These are phyloP conservation scores for Debaryomyces sp. DNA, from an alignment of 1,139 yeast genomes.

Conservation along the genomic window DNA sequence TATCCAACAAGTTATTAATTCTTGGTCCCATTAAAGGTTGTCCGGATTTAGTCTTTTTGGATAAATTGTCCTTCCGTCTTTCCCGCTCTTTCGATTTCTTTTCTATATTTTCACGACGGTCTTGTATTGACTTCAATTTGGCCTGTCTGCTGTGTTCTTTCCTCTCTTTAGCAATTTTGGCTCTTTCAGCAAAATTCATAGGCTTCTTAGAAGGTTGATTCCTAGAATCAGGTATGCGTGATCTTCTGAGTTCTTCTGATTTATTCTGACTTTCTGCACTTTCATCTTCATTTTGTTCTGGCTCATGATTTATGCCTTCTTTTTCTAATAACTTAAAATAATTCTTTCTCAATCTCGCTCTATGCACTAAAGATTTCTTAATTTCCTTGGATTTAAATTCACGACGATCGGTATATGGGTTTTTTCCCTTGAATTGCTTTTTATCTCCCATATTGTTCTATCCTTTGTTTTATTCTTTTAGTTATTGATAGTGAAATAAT, in stretches of 20 bases:
- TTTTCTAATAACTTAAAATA: slow-evolving; percentile 79
- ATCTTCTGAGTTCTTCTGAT: slow-evolving; percentile 1
- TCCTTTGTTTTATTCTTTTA: background rate
- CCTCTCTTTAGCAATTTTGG: slow-evolving; percentile 46
- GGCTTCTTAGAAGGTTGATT: slow-evolving; percentile 16
- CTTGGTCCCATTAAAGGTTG: slow-evolving; percentile 94
- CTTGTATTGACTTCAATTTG: slow-evolving; percentile 30
- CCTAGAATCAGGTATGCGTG: background rate
- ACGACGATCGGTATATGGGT: slow-evolving; percentile 40
- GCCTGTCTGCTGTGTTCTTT: slow-evolving; percentile 40
- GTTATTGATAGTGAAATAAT: background rate
- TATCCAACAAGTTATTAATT: slow-evolving; percentile 75
- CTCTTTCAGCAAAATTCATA: slow-evolving; percentile 48
- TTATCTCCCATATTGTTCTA: slow-evolving; percentile 5
- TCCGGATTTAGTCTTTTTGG: slow-evolving; percentile 69
- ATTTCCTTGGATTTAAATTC: slow-evolving; percentile 59
- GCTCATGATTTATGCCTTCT: slow-evolving; percentile 47
- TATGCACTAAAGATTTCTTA: slow-evolving; percentile 72
- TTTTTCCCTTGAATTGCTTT: slow-evolving; percentile 18
- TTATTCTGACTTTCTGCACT: slow-evolving; percentile 7
- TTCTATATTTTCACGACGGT: slow-evolving; percentile 25
- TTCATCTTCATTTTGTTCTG: slow-evolving; percentile 11
- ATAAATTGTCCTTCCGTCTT: slow-evolving; percentile 50
- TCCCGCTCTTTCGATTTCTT: slow-evolving; percentile 33
- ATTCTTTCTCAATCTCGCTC: slow-evolving; percentile 80